Evolutionary conservation across 2,329 filamentous ascomycete species (phyloP).

Genomic region (Teratosphaeria epicoccoides): DNA sequence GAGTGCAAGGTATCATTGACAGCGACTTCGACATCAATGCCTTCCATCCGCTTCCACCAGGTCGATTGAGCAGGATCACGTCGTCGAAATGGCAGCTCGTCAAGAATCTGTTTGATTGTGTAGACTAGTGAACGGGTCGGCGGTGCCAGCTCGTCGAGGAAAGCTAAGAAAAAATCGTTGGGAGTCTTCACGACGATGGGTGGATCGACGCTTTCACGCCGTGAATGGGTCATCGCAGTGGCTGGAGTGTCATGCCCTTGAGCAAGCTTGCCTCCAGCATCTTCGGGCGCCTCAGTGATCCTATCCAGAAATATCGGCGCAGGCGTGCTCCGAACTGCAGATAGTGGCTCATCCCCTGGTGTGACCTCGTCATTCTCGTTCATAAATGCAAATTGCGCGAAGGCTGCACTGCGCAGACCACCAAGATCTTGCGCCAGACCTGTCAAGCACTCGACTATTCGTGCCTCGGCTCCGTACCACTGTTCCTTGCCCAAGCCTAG

Average conservation of each 20-base stretch:
- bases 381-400: conserved; percentile 77
- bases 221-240: background rate
- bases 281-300: conserved; percentile 7
- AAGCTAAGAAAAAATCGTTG: conserved; percentile 80
- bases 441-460: conserved; percentile 71
- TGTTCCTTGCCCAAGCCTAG: conserved; percentile 70
- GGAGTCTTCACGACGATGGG: conserved; percentile 27
- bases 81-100: conserved; percentile 66
- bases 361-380: conserved; percentile 41
- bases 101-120: conserved; percentile 77
- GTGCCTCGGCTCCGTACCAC: conserved; percentile 65
- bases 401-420: conserved; percentile 77
- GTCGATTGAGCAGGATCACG: conserved; percentile 18
- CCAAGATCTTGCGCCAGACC: conserved; percentile 79
- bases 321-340: background rate
- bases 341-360: background rate
- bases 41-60: conserved; percentile 13
- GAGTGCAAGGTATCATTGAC: conserved; percentile 71
- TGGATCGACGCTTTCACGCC: conserved; percentile 3
- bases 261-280: background rate
- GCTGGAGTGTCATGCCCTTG: background rate
- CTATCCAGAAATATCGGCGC: conserved; percentile 4
- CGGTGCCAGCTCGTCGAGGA: conserved; percentile 78
- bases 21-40: conserved; percentile 52
- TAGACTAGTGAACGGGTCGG: conserved; percentile 95